A percentile compares a stretch with the other conserved stretches of the same genome.
phyloP scores from a whole-genome alignment of 2,329 filamentous ascomycete species.

The Cladosporium velox region DNA sequence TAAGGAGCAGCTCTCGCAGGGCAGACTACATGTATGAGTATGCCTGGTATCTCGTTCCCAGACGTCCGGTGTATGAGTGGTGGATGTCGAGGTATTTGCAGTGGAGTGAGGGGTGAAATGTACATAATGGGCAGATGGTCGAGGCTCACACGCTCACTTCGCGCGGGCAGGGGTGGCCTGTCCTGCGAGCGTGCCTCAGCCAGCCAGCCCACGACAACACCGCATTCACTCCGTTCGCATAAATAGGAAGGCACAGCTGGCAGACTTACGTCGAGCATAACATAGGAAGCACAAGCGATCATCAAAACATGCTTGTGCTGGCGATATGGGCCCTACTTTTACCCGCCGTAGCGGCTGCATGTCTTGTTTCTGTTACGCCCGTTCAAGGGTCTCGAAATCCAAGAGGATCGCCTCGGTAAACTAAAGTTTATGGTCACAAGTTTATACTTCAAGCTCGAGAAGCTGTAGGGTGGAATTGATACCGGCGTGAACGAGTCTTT shows the following conservation, averaged over 20 bases:
- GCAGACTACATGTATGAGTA: background rate
- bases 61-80: background rate
- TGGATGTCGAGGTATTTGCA: background rate
- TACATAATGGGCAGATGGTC: background rate
- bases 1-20: background rate
- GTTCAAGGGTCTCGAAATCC: background rate
- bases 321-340: background rate
- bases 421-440: background rate
- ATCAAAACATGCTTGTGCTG: background rate
- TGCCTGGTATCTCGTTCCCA: background rate
- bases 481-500: background rate
- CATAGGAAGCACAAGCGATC: background rate
- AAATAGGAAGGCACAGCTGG: background rate
- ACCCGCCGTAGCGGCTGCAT: background rate
- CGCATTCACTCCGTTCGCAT: background rate
- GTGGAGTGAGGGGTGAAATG: conserved; percentile 1
- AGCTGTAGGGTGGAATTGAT: background rate
- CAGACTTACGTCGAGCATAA: background rate
- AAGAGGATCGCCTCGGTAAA: background rate
- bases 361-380: background rate
- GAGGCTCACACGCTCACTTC: background rate
- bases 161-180: conserved; percentile 6
- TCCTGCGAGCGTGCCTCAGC: conserved; percentile 2
- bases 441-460: background rate
- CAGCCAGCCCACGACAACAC: background rate